Evolutionary conservation across 1,284 basidiomycete species (phyloP), one percentile per base, ranked within the genome.

Genomic region (Mycena citricolor): DNA sequence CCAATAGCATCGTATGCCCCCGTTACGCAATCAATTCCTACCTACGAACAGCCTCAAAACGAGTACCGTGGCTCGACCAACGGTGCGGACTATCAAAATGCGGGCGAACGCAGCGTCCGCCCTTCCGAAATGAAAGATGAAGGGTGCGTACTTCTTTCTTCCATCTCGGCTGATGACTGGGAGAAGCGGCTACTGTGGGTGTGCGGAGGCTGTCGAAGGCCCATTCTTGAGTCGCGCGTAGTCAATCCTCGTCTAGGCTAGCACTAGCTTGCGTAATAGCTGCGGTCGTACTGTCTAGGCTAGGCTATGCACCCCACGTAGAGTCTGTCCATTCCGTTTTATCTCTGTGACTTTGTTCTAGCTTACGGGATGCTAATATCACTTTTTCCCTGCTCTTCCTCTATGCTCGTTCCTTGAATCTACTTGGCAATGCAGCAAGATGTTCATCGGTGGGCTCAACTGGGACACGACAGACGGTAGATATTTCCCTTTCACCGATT

Each of bases 81-180:
- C 35, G 68, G 64, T 26, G 67, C 60, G 29, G 75, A 69, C 51
- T 71, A 76, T 28, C 74, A 58, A 42, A 65, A 74, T 34, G 64
- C 66, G 11, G 65, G 71, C 12, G 83, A 86, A 56, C 77, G 86
- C 39, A 81, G 79, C 16, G 76, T 94, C 20, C 77, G 89, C 43
- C 92, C 93, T 11, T 91, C 89, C 39, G 94, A 97, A 66, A 95
- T 94, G 92, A 94, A 94, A 67, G 94, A 97, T 61, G 94, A 97
- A 89, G 94, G 94, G 94, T 97, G 81, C 93, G 94, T 57, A 46
- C 56, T 49, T 46, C 39, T 42, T 32, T 38, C 40, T 41, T 46
- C 42, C 35, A 21, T 30, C 41, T 49, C 24, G 19, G 33, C 42
- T 12, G 21, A 62, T 62, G 57, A 57, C 59, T 61, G 57, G 56